These are phyloP conservation scores for Paramecium bursaria DNA, from an alignment of 73 alveolate species.

Conservation along the genomic window DNA sequence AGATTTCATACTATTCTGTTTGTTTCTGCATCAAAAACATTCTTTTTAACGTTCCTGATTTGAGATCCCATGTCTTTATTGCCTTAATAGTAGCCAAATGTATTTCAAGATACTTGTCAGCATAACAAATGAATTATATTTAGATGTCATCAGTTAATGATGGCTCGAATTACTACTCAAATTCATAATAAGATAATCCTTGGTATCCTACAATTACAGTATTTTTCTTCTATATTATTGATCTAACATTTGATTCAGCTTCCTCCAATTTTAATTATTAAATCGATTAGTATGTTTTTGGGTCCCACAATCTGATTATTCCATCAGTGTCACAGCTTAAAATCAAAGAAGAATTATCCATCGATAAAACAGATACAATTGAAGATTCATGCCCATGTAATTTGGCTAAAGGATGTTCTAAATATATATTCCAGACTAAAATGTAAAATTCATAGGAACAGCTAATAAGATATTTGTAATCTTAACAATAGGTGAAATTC, in stretches of 20 bases:
- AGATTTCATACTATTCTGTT: constrained; percentile 30
- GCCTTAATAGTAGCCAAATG: constrained; percentile 52
- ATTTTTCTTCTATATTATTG: constrained; percentile 37
- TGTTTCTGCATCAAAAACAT: constrained; percentile 26
- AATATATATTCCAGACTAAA: constrained; percentile 58
- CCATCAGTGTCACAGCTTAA: constrained; percentile 59
- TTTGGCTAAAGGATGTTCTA: constrained; percentile 71
- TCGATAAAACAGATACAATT: constrained; percentile 46
- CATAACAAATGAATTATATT: constrained; percentile 34
- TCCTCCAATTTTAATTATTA: constrained; percentile 50
- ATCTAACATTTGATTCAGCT: constrained; percentile 9
- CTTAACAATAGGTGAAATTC: constrained; percentile 37
- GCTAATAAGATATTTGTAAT: constrained; percentile 32
- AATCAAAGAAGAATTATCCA: constrained; percentile 16
- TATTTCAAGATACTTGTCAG: constrained; percentile 52
- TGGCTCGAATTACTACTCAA: constrained; percentile 59
- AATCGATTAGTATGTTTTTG: constrained; percentile 38
- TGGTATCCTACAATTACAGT: constrained; percentile 48
- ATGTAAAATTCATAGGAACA: constrained; percentile 65
- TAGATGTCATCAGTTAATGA: constrained; percentile 60
- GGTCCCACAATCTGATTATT: constrained; percentile 61
- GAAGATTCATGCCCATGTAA: constrained; percentile 68
- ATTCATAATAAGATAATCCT: constrained; percentile 24
- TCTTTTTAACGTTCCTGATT: constrained; percentile 59
- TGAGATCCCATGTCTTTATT: constrained; percentile 55